phyloP scores from a whole-genome alignment of 768 basidiomycete species.

The Candolleomyces efflorescens region DNA sequence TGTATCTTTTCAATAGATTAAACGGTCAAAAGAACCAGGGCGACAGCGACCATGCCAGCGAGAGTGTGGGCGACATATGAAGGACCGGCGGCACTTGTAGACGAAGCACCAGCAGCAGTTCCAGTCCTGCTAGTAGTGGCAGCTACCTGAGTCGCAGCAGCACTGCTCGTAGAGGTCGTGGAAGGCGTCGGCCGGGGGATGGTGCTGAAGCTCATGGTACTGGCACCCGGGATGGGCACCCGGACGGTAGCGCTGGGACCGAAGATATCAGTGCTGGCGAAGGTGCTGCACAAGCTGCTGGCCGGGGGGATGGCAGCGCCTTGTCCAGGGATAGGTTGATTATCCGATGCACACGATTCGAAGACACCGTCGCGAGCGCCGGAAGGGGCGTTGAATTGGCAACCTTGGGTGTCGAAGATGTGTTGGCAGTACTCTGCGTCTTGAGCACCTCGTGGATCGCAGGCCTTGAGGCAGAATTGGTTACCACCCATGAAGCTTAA shows the following conservation, averaged over 20 bases:
- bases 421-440: slow-evolving; percentile 50
- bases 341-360: slow-evolving; percentile 19
- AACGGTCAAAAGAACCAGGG: too few relatives aligned
- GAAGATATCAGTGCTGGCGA: slow-evolving; percentile 25
- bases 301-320: slow-evolving; percentile 37
- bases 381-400: slow-evolving; percentile 56
- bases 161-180: slow-evolving; percentile 13
- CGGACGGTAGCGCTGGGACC: slow-evolving; percentile 5
- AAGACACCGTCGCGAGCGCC: slow-evolving; percentile 47
- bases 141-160: slow-evolving; percentile 46
- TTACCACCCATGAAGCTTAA: slow-evolving; percentile 14
- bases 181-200: background rate
- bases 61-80: too few relatives aligned
- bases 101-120: background rate
- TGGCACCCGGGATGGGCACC: slow-evolving; percentile 7
- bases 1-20: too few relatives aligned
- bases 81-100: background rate
- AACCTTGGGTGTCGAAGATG: slow-evolving; percentile 61
- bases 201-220: background rate
- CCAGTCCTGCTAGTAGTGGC: slow-evolving; percentile 4
- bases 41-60: too few relatives aligned
- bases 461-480: slow-evolving; percentile 56
- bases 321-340: slow-evolving; percentile 18
- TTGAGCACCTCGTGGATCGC: slow-evolving; percentile 45
- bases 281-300: slow-evolving; percentile 31